Evolutionary conservation across 768 basidiomycete genomes (phyloP).

Genomic region (Auricularia sp.): DNA sequence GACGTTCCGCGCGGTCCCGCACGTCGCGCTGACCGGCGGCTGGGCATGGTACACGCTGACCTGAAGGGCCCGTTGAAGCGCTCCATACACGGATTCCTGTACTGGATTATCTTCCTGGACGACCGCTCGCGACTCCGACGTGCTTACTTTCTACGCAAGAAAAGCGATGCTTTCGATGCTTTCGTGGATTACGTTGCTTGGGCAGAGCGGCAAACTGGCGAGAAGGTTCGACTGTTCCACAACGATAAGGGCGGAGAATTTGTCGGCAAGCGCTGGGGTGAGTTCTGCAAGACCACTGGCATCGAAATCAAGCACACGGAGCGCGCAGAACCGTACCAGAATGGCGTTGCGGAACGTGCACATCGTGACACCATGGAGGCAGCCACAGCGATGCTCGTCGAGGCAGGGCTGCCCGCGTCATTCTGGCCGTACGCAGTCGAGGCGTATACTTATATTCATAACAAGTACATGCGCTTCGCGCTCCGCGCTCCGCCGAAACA

Average conservation of each 20-base stretch:
- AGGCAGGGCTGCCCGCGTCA: background rate
- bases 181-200: too few species aligned
- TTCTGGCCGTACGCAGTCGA: background rate
- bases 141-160: too few species aligned
- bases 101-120: background rate
- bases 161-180: too few species aligned
- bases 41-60: constrained; percentile 21
- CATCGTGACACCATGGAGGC: background rate
- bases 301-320: background rate
- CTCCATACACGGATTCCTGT: background rate
- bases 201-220: background rate
- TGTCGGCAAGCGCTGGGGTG: background rate
- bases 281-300: background rate
- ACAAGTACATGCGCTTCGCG: background rate
- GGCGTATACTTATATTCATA: background rate
- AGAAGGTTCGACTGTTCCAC: background rate
- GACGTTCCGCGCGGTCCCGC: background rate
- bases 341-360: constrained; percentile 4
- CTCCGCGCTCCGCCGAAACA: background rate
- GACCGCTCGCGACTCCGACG: background rate
- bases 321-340: constrained; percentile 18
- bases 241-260: background rate
- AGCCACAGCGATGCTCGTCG: too few species aligned
- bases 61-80: constrained; percentile 19
- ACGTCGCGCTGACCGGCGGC: background rate